A percentile compares a stretch with the other conserved stretches of the same genome.
phyloP scores from a whole-genome alignment of 192 early-diverging fungal species.

The Rhizophagus clarus region DNA sequence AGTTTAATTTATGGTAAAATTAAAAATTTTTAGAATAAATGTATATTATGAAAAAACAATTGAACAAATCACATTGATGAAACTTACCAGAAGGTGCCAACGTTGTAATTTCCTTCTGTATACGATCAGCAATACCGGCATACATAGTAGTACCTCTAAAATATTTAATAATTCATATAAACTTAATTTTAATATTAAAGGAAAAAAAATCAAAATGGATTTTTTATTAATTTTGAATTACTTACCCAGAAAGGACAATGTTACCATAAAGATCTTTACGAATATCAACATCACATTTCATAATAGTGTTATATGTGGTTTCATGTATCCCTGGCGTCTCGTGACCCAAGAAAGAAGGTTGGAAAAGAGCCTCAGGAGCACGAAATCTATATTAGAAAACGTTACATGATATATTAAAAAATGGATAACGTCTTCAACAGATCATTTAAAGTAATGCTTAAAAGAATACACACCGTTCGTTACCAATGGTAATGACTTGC shows the following conservation, averaged over 20 bases:
- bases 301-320: constrained; percentile 95
- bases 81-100: constrained; percentile 94
- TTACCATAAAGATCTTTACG: constrained; percentile 95
- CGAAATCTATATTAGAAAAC: constrained; percentile 67
- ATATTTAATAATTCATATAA: background rate
- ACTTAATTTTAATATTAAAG: background rate
- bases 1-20: background rate
- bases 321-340: constrained; percentile 95
- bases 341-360: constrained; percentile 89
- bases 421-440: background rate
- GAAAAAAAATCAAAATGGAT: background rate
- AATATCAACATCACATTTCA: constrained; percentile 97
- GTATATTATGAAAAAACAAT: no score
- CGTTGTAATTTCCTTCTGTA: constrained; percentile 97
- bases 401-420: background rate
- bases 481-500: constrained; percentile 96
- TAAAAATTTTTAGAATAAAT: background rate
- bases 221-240: background rate
- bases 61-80: constrained; percentile 3
- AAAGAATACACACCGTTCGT: constrained; percentile 68
- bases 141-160: constrained; percentile 93
- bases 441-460: background rate
- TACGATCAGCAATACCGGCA: constrained; percentile 94
- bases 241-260: constrained; percentile 84
- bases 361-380: constrained; percentile 97